These are phyloP conservation scores for Cercospora canescens DNA, from an alignment of 2,329 filamentous ascomycete genomes.

Conservation along the genomic window DNA sequence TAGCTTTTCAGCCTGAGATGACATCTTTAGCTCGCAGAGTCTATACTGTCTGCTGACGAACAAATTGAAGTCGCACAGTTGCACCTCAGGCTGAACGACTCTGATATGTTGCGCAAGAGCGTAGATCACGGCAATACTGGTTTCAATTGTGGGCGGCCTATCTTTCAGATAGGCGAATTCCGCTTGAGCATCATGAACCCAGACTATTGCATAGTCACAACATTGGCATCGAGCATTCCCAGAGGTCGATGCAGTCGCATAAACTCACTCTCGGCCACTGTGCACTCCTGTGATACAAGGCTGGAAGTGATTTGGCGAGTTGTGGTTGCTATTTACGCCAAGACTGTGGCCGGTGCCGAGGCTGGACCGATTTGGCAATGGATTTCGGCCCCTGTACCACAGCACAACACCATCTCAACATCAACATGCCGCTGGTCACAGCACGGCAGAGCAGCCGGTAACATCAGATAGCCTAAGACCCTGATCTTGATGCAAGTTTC, in stretches of 20 bases:
- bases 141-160: background rate
- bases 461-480: background rate
- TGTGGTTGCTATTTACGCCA: background rate
- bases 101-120: background rate
- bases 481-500: background rate
- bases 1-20: background rate
- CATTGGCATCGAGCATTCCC: background rate
- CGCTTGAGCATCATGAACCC: background rate
- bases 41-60: background rate
- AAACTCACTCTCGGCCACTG: background rate
- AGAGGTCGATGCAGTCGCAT: background rate
- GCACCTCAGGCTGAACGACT: background rate
- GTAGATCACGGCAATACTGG: background rate
- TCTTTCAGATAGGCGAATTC: background rate
- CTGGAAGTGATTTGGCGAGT: background rate
- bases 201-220: background rate
- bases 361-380: slow-evolving; percentile 1
- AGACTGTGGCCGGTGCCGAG: background rate
- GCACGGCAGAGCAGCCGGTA: background rate
- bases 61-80: background rate
- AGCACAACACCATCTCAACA: background rate
- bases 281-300: background rate
- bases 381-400: background rate
- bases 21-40: background rate
- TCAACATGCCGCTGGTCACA: background rate